Base-by-base conservation (phyloP, 768 basidiomycete genomes). In the Leucocoprinus birnbaumii region DNA sequence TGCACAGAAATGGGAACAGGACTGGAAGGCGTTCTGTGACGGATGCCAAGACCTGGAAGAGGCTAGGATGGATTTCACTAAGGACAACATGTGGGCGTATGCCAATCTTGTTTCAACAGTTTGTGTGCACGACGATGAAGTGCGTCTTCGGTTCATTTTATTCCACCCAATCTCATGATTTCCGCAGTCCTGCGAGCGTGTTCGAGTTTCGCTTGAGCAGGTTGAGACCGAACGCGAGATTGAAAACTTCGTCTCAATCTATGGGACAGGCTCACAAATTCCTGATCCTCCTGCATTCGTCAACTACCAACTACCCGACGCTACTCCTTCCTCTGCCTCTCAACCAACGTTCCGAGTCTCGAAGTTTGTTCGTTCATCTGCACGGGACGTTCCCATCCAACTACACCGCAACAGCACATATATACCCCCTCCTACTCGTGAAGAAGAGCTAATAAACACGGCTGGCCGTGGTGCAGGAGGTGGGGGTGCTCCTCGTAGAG, bases 51-150 rank as follows among this genome's bases (percentile, higher is more conserved):
- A 99, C 72, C 72, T 97, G 48, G 97, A 99, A 64, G 94, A 98
- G 62, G 87, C 94, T 56, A 82, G 97, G n/a, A 72, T 95, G 65
- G 92, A 94, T 57, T 92, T 96, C 66, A 86, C 89, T 75, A 98
- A 96, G 72, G 92, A 95, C 66, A 91, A 91, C 61, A 79, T 97
- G 70, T 99, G 97, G 96, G 83, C 85, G 6, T 98, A 92, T 67
- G 94, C 97, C 0, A 99, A 99, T 68, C 87, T 89, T 0, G 87
- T 97, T n/a, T 97, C 95, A 13, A 91, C 89, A 10, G 90, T 95
- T 13, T 98, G 97, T 62, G 95, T 99, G 16, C 75, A 86, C 10
- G 97, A 98, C 65, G 97, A 99, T 62, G 93, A 96, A 84, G 92
- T 94, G 63, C 57, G 80, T 73, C 7, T 40, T 42, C 19, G 25